Evolutionary conservation across 2,329 filamentous ascomycete species (phyloP), one percentile per base, ranked within the genome.

Genomic region (Colletotrichum sp.): DNA sequence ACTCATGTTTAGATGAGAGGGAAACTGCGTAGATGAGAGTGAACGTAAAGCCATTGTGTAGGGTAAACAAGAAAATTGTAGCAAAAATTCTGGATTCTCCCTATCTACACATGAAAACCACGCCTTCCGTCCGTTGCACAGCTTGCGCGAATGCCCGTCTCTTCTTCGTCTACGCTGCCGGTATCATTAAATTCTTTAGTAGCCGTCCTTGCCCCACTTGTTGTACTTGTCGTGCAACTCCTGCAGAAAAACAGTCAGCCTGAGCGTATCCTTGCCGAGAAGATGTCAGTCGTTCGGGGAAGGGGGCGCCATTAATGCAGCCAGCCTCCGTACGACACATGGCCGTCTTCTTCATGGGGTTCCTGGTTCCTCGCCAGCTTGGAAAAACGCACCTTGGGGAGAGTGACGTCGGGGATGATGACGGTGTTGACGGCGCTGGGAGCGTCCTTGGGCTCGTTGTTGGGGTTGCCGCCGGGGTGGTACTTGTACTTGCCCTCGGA

Each of bases 201-300:
- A 99, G 81, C 95, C 96, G 81, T 99, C 97, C 93, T 99, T 99
- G 87, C 97, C 97, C 93, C 95, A 99, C 91, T 99, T 99, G 95
- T 99, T 99, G 93, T 94, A 99, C 89, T 94, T 94, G 82, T 99
- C 97, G 89, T 99, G 97, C 79, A 98, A 92, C 82, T 94, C 91
- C 95, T 98, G 82, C 74, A 65, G n/a, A 57, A 16, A 29, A 12
- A 55, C 36, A 19, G 72, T 79, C 16, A 81, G 76, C 76, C 49
- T 59, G n/a, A n/a, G n/a, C n/a, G n/a, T n/a, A n/a, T n/a, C n/a
- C n/a, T n/a, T n/a, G n/a, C n/a, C n/a, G n/a, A n/a, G n/a, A n/a
- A n/a, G n/a, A n/a, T n/a, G n/a, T n/a, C n/a, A n/a, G n/a, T n/a
- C n/a, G n/a, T n/a, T n/a, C n/a, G n/a, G n/a, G n/a, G n/a, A n/a